Evolutionary conservation across 768 basidiomycete species (phyloP).

Genomic region (Amyloporia xantha): DNA sequence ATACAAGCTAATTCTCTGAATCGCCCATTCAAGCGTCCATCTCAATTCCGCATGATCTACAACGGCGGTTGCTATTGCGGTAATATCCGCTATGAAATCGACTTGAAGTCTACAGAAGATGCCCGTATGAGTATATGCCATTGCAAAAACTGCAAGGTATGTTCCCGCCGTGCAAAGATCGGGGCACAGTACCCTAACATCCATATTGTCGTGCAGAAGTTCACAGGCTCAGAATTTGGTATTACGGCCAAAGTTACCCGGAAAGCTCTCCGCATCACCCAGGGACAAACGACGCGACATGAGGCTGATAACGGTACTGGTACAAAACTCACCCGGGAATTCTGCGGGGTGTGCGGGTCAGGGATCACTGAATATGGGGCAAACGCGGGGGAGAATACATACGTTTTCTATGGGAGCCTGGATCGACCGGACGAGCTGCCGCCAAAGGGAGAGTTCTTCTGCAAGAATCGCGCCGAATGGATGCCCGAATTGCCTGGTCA

Average conservation of each 20-base stretch:
- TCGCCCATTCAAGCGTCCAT: background rate
- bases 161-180: no score
- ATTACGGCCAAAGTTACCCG: slow-evolving; percentile 16
- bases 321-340: slow-evolving; percentile 14
- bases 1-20: no score
- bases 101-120: slow-evolving; percentile 13
- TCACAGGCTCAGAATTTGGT: slow-evolving; percentile 13
- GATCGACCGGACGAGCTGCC: slow-evolving; percentile 16
- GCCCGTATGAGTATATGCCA: slow-evolving; percentile 18
- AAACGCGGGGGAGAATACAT: background rate
- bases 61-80: slow-evolving; percentile 18
- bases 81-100: slow-evolving; percentile 11
- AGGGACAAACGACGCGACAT: slow-evolving; percentile 13
- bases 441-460: slow-evolving; percentile 19
- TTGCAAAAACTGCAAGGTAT: slow-evolving; percentile 19
- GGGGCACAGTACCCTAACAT: no score
- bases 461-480: slow-evolving; percentile 13
- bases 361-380: slow-evolving; percentile 19
- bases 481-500: slow-evolving; percentile 15
- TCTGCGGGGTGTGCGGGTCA: slow-evolving; percentile 14
- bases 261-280: slow-evolving; percentile 7
- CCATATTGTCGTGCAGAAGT: slow-evolving; percentile 14
- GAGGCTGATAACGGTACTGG: slow-evolving; percentile 15
- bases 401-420: slow-evolving; percentile 12
- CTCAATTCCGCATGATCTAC: background rate